phyloP scores from a whole-genome alignment of 192 early-diverging fungal genomes.

The Entophlyctis luteolus region DNA sequence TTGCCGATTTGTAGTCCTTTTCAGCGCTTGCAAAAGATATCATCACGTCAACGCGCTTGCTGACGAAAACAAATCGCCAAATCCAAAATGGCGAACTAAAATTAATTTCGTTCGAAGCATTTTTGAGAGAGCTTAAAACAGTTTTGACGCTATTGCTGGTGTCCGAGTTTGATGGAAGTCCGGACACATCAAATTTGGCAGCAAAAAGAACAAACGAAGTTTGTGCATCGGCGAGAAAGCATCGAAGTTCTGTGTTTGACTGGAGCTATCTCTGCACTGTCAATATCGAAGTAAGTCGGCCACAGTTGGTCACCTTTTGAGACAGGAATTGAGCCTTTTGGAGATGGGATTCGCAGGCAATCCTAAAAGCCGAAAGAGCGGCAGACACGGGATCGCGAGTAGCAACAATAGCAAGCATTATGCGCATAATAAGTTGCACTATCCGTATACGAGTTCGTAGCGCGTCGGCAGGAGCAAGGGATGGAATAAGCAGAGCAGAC shows the following conservation, averaged over 20 bases:
- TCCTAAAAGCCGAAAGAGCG: background rate
- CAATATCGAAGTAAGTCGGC: background rate
- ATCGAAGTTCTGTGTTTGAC: background rate
- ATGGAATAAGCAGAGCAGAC: background rate
- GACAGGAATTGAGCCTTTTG: background rate
- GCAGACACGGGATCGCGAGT: background rate
- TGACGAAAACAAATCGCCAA: background rate
- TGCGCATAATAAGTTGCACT: background rate
- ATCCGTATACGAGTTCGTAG: background rate
- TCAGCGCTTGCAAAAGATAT: background rate
- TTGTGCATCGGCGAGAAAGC: background rate
- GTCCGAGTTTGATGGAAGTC: background rate
- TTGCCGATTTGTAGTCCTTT: too few relatives aligned
- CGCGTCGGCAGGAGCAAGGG: background rate
- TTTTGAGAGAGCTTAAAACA: background rate
- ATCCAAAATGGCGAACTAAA: background rate
- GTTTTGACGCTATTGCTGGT: background rate
- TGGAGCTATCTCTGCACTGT: background rate
- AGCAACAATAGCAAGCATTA: background rate
- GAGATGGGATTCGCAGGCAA: background rate
- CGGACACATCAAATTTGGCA: background rate
- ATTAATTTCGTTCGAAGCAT: background rate
- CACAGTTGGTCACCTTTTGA: background rate
- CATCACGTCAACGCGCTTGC: background rate
- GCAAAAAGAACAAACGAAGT: background rate